phyloP scores from a whole-genome alignment of 805 yeast species.

The Saccharomyces jurei region DNA sequence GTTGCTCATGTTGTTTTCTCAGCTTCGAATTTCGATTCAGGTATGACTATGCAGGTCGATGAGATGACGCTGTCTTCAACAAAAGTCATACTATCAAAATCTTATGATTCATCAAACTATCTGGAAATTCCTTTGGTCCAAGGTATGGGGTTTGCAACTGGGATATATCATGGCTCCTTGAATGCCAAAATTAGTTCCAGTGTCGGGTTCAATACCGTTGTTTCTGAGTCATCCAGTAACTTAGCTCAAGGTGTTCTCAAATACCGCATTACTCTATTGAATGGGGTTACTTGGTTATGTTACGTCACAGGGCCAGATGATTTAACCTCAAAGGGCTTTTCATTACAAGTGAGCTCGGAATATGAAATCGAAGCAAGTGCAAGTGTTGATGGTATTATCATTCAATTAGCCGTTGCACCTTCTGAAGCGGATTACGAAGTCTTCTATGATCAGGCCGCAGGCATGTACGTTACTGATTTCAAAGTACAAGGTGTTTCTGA shows the following conservation, averaged over 20 bases:
- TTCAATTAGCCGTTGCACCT: slow-evolving; percentile 50
- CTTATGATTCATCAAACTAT: slow-evolving; percentile 27
- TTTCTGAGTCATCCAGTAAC: slow-evolving; percentile 25
- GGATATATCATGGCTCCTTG: slow-evolving; percentile 38
- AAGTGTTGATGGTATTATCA: slow-evolving; percentile 36
- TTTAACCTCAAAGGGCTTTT: slow-evolving; percentile 29
- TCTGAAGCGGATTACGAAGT: slow-evolving; percentile 34
- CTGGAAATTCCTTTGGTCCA: slow-evolving; percentile 46
- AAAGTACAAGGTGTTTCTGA: slow-evolving; percentile 36
- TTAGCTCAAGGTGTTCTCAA: slow-evolving; percentile 38
- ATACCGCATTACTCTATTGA: slow-evolving; percentile 45
- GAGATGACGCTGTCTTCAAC: slow-evolving; percentile 47
- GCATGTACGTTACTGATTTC: slow-evolving; percentile 47
- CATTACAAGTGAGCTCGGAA: slow-evolving; percentile 16
- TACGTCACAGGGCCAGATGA: slow-evolving; percentile 7
- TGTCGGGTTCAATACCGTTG: slow-evolving; percentile 49
- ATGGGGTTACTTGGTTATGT: slow-evolving; percentile 39
- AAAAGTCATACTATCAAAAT: slow-evolving; percentile 33
- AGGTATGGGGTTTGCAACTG: slow-evolving; percentile 54
- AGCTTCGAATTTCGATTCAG: slow-evolving; percentile 39
- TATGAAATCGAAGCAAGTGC: slow-evolving; percentile 23
- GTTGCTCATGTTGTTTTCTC: slow-evolving; percentile 50
- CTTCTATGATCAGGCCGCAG: slow-evolving; percentile 55
- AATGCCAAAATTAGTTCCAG: slow-evolving; percentile 43
- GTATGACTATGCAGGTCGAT: slow-evolving; percentile 36